A percentile compares a stretch with the other conserved stretches of the same genome.
phyloP scores from a whole-genome alignment of 768 basidiomycete species.

The Austroboletus eburneus region DNA sequence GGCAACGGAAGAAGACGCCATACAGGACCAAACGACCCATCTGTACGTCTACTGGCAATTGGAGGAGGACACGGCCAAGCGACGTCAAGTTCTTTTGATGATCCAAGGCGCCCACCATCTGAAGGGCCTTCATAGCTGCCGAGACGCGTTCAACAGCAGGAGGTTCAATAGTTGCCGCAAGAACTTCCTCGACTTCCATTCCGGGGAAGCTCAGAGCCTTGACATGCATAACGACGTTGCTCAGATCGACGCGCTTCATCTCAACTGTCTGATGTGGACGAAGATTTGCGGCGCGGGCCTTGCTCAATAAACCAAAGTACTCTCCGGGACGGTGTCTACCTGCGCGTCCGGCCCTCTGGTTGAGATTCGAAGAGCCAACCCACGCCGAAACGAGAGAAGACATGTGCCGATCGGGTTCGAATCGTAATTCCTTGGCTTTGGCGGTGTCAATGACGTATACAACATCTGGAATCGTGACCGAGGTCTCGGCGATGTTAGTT shows the following conservation, averaged over 20 bases:
- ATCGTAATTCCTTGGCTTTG: slow-evolving; percentile 83
- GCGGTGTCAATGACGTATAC: slow-evolving; percentile 92
- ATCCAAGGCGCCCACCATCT: slow-evolving; percentile 87
- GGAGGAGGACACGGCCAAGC: slow-evolving; percentile 82
- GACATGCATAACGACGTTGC: slow-evolving; percentile 94
- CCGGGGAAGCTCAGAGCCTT: slow-evolving; percentile 88
- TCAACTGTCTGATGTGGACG: slow-evolving; percentile 86
- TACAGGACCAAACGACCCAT: slow-evolving; percentile 87
- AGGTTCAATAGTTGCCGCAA: slow-evolving; percentile 82
- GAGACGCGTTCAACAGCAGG: slow-evolving; percentile 72
- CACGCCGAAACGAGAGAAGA: slow-evolving; percentile 87
- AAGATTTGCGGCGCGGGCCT: slow-evolving; percentile 53
- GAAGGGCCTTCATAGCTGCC: slow-evolving; percentile 74
- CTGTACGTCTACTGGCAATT: slow-evolving; percentile 85
- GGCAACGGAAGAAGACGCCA: slow-evolving; percentile 89
- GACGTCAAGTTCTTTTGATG: slow-evolving; percentile 72
- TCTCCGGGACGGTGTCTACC: slow-evolving; percentile 88
- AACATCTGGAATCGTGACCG: slow-evolving; percentile 91
- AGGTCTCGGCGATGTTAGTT: slow-evolving; percentile 95
- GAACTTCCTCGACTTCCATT: slow-evolving; percentile 82
- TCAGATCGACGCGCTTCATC: slow-evolving; percentile 89
- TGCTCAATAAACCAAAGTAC: slow-evolving; percentile 82
- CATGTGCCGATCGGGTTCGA: slow-evolving; percentile 85
- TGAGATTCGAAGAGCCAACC: slow-evolving; percentile 87
- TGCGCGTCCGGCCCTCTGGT: slow-evolving; percentile 89